Percentiles rank a stretch among this genome's conserved stretches.
Evolutionary conservation across 1,284 basidiomycete genomes (phyloP).

Genomic region (Moniliophthora roreri): DNA sequence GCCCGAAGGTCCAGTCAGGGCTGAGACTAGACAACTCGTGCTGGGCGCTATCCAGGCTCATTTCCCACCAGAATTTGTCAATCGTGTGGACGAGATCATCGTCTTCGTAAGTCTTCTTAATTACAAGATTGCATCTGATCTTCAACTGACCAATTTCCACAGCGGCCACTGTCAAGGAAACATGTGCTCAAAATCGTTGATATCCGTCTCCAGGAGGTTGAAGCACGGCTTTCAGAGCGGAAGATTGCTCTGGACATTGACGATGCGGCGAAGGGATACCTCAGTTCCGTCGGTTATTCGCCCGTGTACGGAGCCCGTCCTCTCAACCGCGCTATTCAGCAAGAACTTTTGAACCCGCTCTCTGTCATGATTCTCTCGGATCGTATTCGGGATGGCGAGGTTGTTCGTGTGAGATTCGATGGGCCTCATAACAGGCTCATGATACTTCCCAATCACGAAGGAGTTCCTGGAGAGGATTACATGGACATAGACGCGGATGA

Average conservation of each 20-base stretch:
- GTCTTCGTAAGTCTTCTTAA: slow-evolving; percentile 70
- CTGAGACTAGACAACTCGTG: slow-evolving; percentile 66
- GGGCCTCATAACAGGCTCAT: slow-evolving; percentile 79
- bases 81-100: slow-evolving; percentile 87
- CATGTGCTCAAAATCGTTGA: slow-evolving; percentile 85
- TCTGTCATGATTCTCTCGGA: slow-evolving; percentile 87
- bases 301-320: slow-evolving; percentile 89
- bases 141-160: slow-evolving; percentile 24
- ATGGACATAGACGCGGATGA: slow-evolving; percentile 69
- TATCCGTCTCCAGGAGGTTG: slow-evolving; percentile 74
- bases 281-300: slow-evolving; percentile 85
- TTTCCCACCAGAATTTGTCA: slow-evolving; percentile 94
- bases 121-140: slow-evolving; percentile 5
- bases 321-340: slow-evolving; percentile 89
- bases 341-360: slow-evolving; percentile 90
- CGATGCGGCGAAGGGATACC: slow-evolving; percentile 77
- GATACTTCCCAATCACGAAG: slow-evolving; percentile 86
- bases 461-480: slow-evolving; percentile 37
- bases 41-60: slow-evolving; percentile 78
- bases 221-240: slow-evolving; percentile 74
- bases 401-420: slow-evolving; percentile 78
- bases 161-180: slow-evolving; percentile 76
- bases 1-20: slow-evolving; percentile 70
- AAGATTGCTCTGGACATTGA: slow-evolving; percentile 84
- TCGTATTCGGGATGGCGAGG: slow-evolving; percentile 81